Evolutionary conservation across 2,329 filamentous ascomycete genomes (phyloP).

Genomic region (Fusarium lateritium): DNA sequence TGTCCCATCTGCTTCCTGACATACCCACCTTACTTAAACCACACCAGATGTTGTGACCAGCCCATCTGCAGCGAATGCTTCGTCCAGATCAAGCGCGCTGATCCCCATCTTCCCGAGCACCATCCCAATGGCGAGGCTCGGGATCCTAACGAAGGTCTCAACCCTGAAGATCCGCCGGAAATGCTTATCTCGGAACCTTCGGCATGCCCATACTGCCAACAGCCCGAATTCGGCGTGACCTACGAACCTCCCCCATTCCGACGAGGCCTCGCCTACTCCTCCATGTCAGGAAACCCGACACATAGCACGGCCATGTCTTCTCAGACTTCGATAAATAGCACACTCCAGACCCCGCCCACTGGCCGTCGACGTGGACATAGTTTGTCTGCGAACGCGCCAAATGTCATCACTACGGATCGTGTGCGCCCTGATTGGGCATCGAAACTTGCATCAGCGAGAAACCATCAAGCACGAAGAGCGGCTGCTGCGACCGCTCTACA

Average conservation of each 20-base stretch:
- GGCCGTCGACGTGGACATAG: conserved; percentile 68
- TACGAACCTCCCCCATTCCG: conserved; percentile 93
- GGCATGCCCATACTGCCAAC: conserved; percentile 94
- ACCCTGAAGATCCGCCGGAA: conserved; percentile 67
- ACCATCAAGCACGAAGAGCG: conserved; percentile 87
- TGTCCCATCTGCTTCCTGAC: conserved; percentile 98
- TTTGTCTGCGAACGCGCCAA: conserved; percentile 85
- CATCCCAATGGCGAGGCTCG: conserved; percentile 63
- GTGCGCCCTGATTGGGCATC: conserved; percentile 95
- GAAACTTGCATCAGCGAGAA: conserved; percentile 87
- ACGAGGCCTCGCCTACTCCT: conserved; percentile 81
- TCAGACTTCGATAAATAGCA: conserved; percentile 81
- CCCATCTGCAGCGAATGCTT: conserved; percentile 98
- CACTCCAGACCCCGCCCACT: conserved; percentile 57
- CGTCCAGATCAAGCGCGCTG: conserved; percentile 95
- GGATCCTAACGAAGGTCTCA: conserved; percentile 55
- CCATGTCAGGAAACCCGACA: conserved; percentile 57
- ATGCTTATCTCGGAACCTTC: conserved; percentile 92
- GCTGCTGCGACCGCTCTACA: conserved; percentile 95
- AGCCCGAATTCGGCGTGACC: conserved; percentile 95
- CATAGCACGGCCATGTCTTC: conserved; percentile 85
- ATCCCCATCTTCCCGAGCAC: conserved; percentile 91
- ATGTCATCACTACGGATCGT: conserved; percentile 92
- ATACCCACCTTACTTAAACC: conserved; percentile 95
- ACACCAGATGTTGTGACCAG: conserved; percentile 95